Evolutionary conservation across 2,329 filamentous ascomycete species (phyloP).

Genomic region (Curvularia sp.): DNA sequence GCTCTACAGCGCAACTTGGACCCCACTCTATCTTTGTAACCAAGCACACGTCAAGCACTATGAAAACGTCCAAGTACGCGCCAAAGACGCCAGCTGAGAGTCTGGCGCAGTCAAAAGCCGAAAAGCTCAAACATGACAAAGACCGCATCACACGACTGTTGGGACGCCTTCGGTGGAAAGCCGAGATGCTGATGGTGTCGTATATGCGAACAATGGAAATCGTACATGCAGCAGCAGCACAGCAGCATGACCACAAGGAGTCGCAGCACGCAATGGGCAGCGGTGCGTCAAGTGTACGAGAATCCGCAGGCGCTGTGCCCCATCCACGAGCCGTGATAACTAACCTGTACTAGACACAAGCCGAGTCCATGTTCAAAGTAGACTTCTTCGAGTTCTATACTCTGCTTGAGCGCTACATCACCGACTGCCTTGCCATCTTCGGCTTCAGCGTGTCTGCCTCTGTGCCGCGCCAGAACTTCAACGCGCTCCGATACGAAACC

Average conservation of each 20-base stretch:
- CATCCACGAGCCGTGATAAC: too few species aligned
- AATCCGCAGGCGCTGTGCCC: too few species aligned
- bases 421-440: slow-evolving; percentile 70
- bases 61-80: slow-evolving; percentile 43
- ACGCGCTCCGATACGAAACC: slow-evolving; percentile 44
- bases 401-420: slow-evolving; percentile 73
- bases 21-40: neutral
- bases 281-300: slow-evolving; percentile 33
- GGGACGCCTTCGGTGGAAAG: slow-evolving; percentile 46
- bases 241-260: slow-evolving; percentile 24
- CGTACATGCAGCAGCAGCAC: slow-evolving; percentile 23
- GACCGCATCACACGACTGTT: slow-evolving; percentile 38
- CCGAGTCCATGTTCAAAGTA: slow-evolving; percentile 72
- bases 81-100: slow-evolving; percentile 40
- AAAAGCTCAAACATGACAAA: slow-evolving; percentile 43
- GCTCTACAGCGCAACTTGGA: neutral
- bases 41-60: slow-evolving; percentile 1
- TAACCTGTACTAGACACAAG: slow-evolving; percentile 36
- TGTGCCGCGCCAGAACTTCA: slow-evolving; percentile 30
- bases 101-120: slow-evolving; percentile 33
- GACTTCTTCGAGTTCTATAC: slow-evolving; percentile 81
- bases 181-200: slow-evolving; percentile 42
- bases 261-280: slow-evolving; percentile 22
- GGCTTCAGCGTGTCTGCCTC: slow-evolving; percentile 59
- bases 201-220: slow-evolving; percentile 42